Conservation (phyloP, 306 rosid species). For the Fagus sylvatica region DNA sequence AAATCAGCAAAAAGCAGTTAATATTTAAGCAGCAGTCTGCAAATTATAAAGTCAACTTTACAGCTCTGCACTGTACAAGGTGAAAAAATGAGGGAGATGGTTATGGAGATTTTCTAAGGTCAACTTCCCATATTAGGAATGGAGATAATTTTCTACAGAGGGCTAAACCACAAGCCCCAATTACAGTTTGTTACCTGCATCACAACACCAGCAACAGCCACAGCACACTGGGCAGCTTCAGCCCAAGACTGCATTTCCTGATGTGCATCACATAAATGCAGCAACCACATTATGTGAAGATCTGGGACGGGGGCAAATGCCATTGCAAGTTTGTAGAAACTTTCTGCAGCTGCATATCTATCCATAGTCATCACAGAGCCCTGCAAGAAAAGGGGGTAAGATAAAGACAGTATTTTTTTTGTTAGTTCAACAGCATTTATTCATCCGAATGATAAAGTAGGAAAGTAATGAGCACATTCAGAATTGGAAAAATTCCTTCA, state of each 20-base stretch:
- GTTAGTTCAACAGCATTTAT: conserved; percentile 1
- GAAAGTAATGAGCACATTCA: neutral
- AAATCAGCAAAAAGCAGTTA: conserved; percentile 6
- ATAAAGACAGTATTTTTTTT: conserved; percentile 12
- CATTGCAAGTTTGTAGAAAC: conserved; percentile 92
- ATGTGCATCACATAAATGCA: conserved; percentile 97
- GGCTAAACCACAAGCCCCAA: neutral
- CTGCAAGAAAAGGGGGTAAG: conserved; percentile 40
- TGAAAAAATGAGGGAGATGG: neutral
- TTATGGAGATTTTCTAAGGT: no score
- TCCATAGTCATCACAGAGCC: conserved; percentile 87
- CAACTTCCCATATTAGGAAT: neutral
- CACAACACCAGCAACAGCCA: conserved; percentile 96
- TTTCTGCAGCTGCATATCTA: conserved; percentile 93
- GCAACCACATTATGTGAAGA: conserved; percentile 99
- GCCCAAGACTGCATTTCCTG: conserved; percentile 99
- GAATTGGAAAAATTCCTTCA: neutral
- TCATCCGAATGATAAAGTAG: conserved; percentile 1
- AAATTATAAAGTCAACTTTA: neutral
- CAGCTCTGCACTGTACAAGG: neutral
- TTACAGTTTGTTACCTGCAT: conserved; percentile 68
- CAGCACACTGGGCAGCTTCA: conserved; percentile 99
- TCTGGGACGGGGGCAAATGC: conserved; percentile 99
- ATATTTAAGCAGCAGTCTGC: neutral
- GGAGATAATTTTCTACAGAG: neutral